Base-by-base conservation (phyloP, 495 filamentous ascomycete species). In the Xylaria bambusicola region DNA sequence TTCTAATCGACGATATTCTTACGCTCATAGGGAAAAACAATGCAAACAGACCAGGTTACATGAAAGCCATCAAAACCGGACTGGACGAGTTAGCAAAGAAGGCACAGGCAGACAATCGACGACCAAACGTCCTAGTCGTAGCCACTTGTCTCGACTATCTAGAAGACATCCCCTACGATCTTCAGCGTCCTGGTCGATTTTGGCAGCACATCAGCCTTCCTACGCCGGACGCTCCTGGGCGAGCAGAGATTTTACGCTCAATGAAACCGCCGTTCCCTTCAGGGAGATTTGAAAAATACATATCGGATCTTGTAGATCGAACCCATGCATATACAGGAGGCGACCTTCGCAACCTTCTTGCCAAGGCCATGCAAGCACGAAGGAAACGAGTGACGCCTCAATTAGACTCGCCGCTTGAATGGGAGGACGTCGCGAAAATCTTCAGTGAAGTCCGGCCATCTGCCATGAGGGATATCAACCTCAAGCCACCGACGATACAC, bases 401-500 rank as follows among this genome's bases (percentile, higher is more conserved):
- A 20, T 58, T 61, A 3, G 62, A 59, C 29, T 38, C 29, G 21
- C 52, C 65, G 56, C 60, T 77, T 18, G 65, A 67, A 36, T 66
- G 71, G 51, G 66, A 75, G 0, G 81, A 83, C 63, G 72, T 80
- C 49, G 63, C 73, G 13, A 66, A 72, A 49, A 76, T 77, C 29
- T 70, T 80, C 13, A 69, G 72, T 1, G 60, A 75, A 10, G 72
- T 85, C 41, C 83, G 86, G 8, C 93, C 94, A 13, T 92, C 87
- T 10, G 90, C 91, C 2, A 95, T 98, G 87, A 84, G 88, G 64
- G 94, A 96, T 69, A 85, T 97, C 31, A 90, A 95, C 69, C 73
- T 97, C 49, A 88, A 96, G 65, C 88, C 89, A 2, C 93, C 94
- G 0, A 92, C 89, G 48, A 86, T 96, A 46, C 82, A 80, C 65